Percentiles rank a stretch among this genome's conserved stretches.
Evolutionary conservation across 495 filamentous ascomycete genomes (phyloP).

Genomic region (Penicillium roqueforti): DNA sequence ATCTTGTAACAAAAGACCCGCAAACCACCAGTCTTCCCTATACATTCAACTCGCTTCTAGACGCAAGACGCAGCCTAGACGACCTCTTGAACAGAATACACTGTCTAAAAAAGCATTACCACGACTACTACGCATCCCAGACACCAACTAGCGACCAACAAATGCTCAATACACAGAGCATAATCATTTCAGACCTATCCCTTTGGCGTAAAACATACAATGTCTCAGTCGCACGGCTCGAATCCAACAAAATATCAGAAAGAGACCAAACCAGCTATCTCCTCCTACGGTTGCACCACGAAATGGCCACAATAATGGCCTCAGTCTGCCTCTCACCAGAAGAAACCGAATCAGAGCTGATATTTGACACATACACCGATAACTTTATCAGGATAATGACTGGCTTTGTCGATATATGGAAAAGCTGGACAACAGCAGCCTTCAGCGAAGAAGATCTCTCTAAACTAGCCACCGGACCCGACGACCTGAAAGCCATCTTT

Average conservation of each 20-base stretch:
- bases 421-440: conserved; percentile 3
- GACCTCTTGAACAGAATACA: conserved; percentile 17
- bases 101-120: conserved; percentile 13
- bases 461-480: neutral
- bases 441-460: neutral
- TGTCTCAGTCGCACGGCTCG: conserved; percentile 3
- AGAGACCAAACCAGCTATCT: conserved; percentile 15
- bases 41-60: conserved; percentile 5
- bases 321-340: conserved; percentile 31
- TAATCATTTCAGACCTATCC: conserved; percentile 9
- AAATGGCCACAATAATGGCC: conserved; percentile 46
- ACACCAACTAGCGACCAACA: neutral
- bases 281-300: conserved; percentile 42
- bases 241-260: conserved; percentile 3
- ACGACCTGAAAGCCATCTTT: neutral
- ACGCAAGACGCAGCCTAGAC: conserved; percentile 17
- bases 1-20: conserved; percentile 13
- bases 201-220: conserved; percentile 18
- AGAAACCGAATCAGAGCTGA: conserved; percentile 26
- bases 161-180: conserved; percentile 2
- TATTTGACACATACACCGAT: conserved; percentile 39
- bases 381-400: conserved; percentile 37
- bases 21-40: conserved; percentile 10
- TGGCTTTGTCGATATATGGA: conserved; percentile 28
- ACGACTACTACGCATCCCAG: neutral